These are phyloP conservation scores for Raffaelea deltoideospora DNA, from an alignment of 2,329 filamentous ascomycete species.

Conservation along the genomic window DNA sequence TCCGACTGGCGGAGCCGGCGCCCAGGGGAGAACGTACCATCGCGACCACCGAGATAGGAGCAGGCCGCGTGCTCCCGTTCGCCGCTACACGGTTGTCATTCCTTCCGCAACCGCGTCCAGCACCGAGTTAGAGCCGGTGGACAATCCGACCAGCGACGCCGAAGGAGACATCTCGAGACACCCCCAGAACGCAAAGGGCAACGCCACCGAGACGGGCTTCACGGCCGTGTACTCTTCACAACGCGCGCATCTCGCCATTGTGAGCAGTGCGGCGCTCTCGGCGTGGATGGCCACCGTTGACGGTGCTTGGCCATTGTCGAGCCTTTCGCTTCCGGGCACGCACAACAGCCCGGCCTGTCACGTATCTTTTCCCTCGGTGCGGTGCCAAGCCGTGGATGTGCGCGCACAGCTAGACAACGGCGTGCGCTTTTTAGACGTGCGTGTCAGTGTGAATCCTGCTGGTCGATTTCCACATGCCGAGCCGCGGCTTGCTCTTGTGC, in stretches of 20 bases:
- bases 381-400: conserved; percentile 73
- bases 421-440: conserved; percentile 86
- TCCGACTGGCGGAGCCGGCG: conserved; percentile 20
- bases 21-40: background rate
- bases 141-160: conserved; percentile 17
- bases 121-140: conserved; percentile 42
- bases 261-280: conserved; percentile 53
- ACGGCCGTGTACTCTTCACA: conserved; percentile 51
- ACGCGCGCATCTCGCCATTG: conserved; percentile 44
- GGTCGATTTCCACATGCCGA: conserved; percentile 29
- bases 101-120: conserved; percentile 47
- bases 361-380: conserved; percentile 75
- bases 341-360: conserved; percentile 87
- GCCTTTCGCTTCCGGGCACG: conserved; percentile 82
- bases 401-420: conserved; percentile 73
- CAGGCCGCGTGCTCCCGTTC: background rate
- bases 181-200: conserved; percentile 16
- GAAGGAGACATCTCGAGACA: background rate
- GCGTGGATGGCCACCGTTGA: conserved; percentile 70
- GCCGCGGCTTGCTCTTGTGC: conserved; percentile 59
- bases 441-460: conserved; percentile 40
- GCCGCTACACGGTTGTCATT: conserved; percentile 54
- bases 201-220: conserved; percentile 31
- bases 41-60: background rate
- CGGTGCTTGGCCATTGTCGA: conserved; percentile 57